A percentile compares a stretch with the other conserved stretches of the same genome.
phyloP scores from a whole-genome alignment of 257 asterid species.

The Solanum chmielewskii region DNA sequence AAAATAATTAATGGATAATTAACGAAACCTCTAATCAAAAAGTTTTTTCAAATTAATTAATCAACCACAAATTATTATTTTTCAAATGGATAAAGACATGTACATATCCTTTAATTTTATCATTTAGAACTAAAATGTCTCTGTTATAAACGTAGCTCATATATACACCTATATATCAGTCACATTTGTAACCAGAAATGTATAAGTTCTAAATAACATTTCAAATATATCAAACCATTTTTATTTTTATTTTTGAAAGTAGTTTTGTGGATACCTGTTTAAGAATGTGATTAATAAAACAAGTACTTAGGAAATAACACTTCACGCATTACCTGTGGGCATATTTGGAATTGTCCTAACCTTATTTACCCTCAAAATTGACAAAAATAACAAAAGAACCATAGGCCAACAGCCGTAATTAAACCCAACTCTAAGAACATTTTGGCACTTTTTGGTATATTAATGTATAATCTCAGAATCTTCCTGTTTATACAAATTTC shows the following conservation, averaged over 20 bases:
- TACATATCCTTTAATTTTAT: too few relatives aligned
- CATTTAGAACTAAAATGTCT: neutral
- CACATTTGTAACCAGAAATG: too few relatives aligned
- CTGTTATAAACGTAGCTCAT: too few relatives aligned
- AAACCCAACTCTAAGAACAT: neutral
- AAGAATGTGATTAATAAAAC: neutral
- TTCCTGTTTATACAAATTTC: neutral
- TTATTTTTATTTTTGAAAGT: too few relatives aligned
- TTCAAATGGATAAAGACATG: neutral
- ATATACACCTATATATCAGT: too few relatives aligned
- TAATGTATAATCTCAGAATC: neutral
- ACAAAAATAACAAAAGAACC: neutral
- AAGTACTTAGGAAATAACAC: neutral
- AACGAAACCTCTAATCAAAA: neutral
- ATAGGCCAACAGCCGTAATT: neutral
- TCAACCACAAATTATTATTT: neutral
- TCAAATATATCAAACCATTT: neutral
- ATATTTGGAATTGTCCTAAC: neutral
- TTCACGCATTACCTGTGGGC: neutral
- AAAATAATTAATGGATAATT: too few relatives aligned
- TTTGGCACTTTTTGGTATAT: neutral
- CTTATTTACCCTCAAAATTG: neutral
- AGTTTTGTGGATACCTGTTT: too few relatives aligned
- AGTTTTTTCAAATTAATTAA: too few relatives aligned
- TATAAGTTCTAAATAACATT: neutral